phyloP scores from a whole-genome alignment of 768 basidiomycete genomes.

The Auricularia sp. region DNA sequence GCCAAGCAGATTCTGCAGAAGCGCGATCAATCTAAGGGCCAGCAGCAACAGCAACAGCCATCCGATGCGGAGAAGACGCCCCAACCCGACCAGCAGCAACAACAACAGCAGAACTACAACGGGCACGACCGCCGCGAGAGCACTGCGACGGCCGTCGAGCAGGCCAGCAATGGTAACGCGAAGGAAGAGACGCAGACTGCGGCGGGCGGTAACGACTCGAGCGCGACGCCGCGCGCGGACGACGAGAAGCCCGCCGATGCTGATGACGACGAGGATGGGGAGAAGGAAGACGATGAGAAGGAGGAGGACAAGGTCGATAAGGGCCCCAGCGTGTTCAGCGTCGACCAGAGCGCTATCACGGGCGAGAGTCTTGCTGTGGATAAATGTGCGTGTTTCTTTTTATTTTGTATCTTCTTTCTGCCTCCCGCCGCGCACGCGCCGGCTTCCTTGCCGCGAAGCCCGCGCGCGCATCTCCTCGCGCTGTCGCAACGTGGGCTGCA shows the following conservation, averaged over 20 bases:
- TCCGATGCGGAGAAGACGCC: neutral
- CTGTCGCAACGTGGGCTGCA: no score
- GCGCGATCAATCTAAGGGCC: constrained; percentile 2
- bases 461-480: no score
- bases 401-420: no score
- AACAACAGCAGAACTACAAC: neutral
- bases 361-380: constrained; percentile 38
- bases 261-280: constrained; percentile 11
- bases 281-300: constrained; percentile 14
- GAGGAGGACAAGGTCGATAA: constrained; percentile 24
- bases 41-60: neutral
- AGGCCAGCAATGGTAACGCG: neutral
- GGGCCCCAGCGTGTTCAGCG: constrained; percentile 30
- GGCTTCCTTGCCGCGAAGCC: no score
- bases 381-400: constrained; percentile 21
- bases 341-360: constrained; percentile 38
- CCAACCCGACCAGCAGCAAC: neutral
- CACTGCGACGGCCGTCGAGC: neutral
- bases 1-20: constrained; percentile 22
- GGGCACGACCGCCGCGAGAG: neutral
- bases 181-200: neutral
- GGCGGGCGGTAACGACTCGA: neutral
- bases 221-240: neutral
- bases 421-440: no score
- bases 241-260: constrained; percentile 8